phyloP scores from a whole-genome alignment of 2,329 filamentous ascomycete genomes.

The Teratosphaeria destructans region DNA sequence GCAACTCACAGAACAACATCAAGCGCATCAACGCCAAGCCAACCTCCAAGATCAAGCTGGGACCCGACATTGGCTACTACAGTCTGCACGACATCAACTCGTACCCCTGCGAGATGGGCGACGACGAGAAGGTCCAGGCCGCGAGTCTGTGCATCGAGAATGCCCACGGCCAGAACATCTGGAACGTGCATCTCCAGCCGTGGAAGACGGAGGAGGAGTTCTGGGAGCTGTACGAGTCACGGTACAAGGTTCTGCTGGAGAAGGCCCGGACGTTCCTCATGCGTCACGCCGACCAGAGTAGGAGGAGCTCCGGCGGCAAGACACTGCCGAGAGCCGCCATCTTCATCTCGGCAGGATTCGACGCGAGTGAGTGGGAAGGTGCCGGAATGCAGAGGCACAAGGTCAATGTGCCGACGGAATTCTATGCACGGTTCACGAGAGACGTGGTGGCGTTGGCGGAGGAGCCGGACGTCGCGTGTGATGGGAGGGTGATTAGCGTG shows the following conservation, averaged over 20 bases:
- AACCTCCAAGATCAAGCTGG: conserved; percentile 20
- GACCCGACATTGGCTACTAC: conserved; percentile 69
- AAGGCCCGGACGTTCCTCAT: conserved; percentile 73
- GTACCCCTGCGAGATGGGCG: conserved; percentile 90
- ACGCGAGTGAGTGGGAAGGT: conserved; percentile 91
- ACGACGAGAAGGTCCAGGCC: conserved; percentile 84
- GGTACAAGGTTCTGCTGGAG: conserved; percentile 65
- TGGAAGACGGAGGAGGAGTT: conserved; percentile 81
- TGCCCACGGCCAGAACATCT: conserved; percentile 85
- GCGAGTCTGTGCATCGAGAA: conserved; percentile 91
- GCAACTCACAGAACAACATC: conserved; percentile 57
- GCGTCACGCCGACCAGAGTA: conserved; percentile 57
- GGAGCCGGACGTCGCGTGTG: conserved; percentile 65
- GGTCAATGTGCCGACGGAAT: conserved; percentile 91
- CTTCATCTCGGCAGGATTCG: conserved; percentile 91
- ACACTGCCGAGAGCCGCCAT: conserved; percentile 70
- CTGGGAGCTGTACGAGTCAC: conserved; percentile 74
- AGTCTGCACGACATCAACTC: conserved; percentile 98
- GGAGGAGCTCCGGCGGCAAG: conserved; percentile 35
- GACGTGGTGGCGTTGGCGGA: conserved; percentile 75
- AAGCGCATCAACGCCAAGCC: conserved; percentile 21
- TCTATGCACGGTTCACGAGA: conserved; percentile 82
- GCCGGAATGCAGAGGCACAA: conserved; percentile 90
- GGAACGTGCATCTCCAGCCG: conserved; percentile 87
- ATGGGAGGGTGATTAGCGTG: conserved; percentile 83